Evolutionary conservation across 2,329 filamentous ascomycete genomes (phyloP), one percentile per base, ranked within the genome.

Genomic region (Didymosphaeria variabile): DNA sequence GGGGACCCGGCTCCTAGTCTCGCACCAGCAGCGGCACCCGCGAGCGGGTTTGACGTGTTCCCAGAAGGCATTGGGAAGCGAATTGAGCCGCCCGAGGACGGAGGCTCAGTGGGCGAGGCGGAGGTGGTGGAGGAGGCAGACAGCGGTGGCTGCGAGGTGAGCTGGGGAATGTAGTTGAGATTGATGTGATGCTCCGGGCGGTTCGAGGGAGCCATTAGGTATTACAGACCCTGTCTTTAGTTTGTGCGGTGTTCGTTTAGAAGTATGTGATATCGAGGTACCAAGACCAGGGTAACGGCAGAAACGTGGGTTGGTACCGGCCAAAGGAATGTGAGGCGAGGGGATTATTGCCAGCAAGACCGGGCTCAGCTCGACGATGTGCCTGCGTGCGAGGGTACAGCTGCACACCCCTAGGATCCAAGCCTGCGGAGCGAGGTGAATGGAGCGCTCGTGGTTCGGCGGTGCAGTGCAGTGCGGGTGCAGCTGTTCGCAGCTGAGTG

Each of bases 1-100:
- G 95, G 95, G 86, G 95, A 99, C 78, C 94, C 94, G 84, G 93
- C 89, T 84, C 94, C 93, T 75, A 94, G 91, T 83, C 94, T 84
- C 68, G 84, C 83, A 73, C 81, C 82, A 65, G 84, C 84, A 58
- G 86, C 82, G 58, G 86, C 82, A 59, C 78, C 80, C 60, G 80
- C 80, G 63, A 81, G 73, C 58, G 78, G 78, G 61, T 79, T 89
- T 70, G 92, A 80, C 61, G 87, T 84, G 71, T 87, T 87, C 51
- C 90, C 83, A 64, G 91, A 82, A 61, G 88, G 89, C 75, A 94
- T 91, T 23, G 92, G 88, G 67, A 92, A 90, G 80, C 93, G 89
- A 69, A 89, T 81, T 61, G 84, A 80, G 71, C 85, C 85, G 72
- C 87, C 84, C 58, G 86, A 85, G 15, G 57, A 62, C 60, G 90